Percentiles rank a stretch among this genome's conserved stretches.
Conservation (phyloP, 208 protist species). For the Trypanosomatidae sp. region DNA sequence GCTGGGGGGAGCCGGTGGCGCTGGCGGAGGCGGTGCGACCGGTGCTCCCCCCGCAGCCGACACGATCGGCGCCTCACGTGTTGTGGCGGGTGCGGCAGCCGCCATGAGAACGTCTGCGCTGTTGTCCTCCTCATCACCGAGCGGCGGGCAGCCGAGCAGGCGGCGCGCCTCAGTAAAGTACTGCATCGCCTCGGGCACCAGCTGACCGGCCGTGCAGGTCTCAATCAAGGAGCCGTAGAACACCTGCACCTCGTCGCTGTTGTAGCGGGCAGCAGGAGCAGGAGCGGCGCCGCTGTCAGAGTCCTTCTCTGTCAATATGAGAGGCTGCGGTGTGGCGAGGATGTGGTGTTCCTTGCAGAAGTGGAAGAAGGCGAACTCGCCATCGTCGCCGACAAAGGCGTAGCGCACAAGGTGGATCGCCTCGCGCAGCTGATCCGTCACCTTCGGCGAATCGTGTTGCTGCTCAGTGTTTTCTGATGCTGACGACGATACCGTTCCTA, state of each 20-base stretch:
- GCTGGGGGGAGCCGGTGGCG: neutral
- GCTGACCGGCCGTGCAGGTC: constrained; percentile 54
- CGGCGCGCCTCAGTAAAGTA: constrained; percentile 50
- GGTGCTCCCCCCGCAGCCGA: neutral
- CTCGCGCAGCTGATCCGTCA: constrained; percentile 3
- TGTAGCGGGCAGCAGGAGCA: constrained; percentile 5
- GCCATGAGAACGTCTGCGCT: constrained; percentile 10
- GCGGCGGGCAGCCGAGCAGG: constrained; percentile 21
- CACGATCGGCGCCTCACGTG: no score
- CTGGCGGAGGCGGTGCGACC: neutral
- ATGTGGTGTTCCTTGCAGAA: constrained; percentile 42
- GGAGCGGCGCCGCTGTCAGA: neutral
- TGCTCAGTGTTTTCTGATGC: neutral
- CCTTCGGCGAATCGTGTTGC: neutral
- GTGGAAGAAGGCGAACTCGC: constrained; percentile 71
- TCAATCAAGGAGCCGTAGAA: constrained; percentile 68
- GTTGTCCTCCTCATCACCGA: constrained; percentile 12
- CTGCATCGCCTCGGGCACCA: constrained; percentile 40
- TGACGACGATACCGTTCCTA: neutral
- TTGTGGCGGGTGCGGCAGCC: neutral
- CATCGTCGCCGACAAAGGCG: constrained; percentile 63
- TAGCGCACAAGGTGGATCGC: constrained; percentile 34
- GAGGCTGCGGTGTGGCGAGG: constrained; percentile 23
- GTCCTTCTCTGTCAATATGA: neutral
- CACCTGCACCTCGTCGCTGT: constrained; percentile 30